Evolutionary conservation across 2,329 filamentous ascomycete species (phyloP), one percentile per base, ranked within the genome.

Genomic region (Kalaharituber pfeilii): DNA sequence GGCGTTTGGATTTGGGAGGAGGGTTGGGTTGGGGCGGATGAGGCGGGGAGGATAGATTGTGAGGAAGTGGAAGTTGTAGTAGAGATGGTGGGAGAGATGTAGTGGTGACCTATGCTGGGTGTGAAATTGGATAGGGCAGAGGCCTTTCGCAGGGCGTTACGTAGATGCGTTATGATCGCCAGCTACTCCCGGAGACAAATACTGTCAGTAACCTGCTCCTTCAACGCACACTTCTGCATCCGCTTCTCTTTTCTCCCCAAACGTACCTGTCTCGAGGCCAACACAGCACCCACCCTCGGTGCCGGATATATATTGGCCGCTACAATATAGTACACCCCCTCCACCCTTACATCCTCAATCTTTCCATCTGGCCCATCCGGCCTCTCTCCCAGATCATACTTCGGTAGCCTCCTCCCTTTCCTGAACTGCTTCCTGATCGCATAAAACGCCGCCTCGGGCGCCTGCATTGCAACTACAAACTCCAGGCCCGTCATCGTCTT

Each of bases 241-340:
- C n/a, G n/a, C n/a, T n/a, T n/a, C n/a, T n/a, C n/a, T n/a, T n/a
- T n/a, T 13, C 33, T 39, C 33, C 15, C 33, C 33, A 39, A 13
- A 39, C 13, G 13, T 39, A 39, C 15, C 33, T 39, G 73, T 61
- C 78, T 69, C 50, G 75, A 75, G 49, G 73, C 74, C 11, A 83
- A 64, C 7, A 82, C 72, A 62, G 81, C 78, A 1, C 72, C 74
- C 24, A 82, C 62, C 1, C 73, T 75, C 1, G 80, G 79, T 7
- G 80, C 79, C 73, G 79, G 78, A 64, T 81, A 82, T 2, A 83
- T 75, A 52, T 81, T 79, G 60, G 80, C 77, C 0, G 78, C 79
- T 1, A 80, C 73, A 2, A 83, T 72, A 62, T 80, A 82, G 64
- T 82, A 83, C 2, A 74, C 74, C 3, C 74, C 70, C 36, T 79